Conservation (phyloP, 2,329 filamentous ascomycete species). For the Pyrenochaeta sp. region DNA sequence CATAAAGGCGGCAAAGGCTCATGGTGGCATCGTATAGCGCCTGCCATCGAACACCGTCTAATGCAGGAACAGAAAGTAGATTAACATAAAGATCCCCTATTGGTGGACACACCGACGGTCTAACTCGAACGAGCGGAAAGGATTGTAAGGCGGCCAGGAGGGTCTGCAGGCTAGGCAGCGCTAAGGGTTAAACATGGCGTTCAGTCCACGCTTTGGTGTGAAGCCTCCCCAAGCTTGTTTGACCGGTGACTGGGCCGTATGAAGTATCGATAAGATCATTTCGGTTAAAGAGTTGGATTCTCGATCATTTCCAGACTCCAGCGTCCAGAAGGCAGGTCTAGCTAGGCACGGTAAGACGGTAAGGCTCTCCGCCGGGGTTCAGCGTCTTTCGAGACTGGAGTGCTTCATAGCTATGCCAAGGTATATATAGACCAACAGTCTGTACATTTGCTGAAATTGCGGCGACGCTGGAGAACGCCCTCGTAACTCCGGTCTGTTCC, state of each 20-base stretch:
- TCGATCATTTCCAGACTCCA: constrained; percentile 4
- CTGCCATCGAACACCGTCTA: constrained; percentile 9
- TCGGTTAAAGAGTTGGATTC: constrained; percentile 27
- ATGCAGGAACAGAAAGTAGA: constrained; percentile 31
- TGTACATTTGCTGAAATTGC: constrained; percentile 1
- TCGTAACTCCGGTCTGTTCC: background rate
- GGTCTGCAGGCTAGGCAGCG: constrained; percentile 20
- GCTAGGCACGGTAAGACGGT: constrained; percentile 16
- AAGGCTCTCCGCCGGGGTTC: constrained; percentile 19
- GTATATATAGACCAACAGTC: constrained; percentile 1
- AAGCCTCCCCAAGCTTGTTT: constrained; percentile 23
- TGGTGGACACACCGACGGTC: constrained; percentile 20
- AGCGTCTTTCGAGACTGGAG: background rate
- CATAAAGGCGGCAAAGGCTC: constrained; percentile 29
- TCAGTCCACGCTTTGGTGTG: constrained; percentile 18
- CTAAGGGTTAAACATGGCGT: constrained; percentile 27
- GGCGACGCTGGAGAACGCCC: background rate
- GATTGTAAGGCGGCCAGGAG: constrained; percentile 22
- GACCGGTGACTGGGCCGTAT: constrained; percentile 30
- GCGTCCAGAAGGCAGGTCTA: constrained; percentile 5
- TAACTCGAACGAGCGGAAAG: constrained; percentile 24
- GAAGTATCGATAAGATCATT: constrained; percentile 28
- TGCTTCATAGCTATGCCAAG: background rate
- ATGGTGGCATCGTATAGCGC: constrained; percentile 13
- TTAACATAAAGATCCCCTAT: constrained; percentile 8